Conservation (phyloP, 345 rosid species). For the Citrus sinensis region DNA sequence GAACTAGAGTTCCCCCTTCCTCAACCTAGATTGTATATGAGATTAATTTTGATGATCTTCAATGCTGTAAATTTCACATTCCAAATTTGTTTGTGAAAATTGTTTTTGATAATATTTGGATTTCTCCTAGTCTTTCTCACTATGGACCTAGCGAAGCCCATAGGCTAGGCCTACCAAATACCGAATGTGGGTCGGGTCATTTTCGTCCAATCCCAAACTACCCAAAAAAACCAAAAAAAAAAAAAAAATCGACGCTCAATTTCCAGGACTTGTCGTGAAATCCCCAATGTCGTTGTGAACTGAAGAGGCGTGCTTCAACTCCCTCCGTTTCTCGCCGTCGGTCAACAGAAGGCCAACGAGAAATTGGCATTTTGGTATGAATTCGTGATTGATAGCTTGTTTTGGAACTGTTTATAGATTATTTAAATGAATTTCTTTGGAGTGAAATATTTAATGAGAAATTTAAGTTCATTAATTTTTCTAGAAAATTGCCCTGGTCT, state of each 20-base stretch:
- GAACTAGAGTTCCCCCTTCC: neutral
- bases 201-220: neutral
- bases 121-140: neutral
- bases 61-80: neutral
- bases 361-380: neutral
- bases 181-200: neutral
- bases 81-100: too few relatives aligned
- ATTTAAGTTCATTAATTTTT: neutral
- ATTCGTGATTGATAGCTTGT: neutral
- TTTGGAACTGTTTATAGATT: neutral
- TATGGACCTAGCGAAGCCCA: neutral
- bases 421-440: neutral
- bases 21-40: neutral
- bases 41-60: neutral
- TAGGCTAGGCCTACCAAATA: neutral
- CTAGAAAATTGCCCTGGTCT: neutral
- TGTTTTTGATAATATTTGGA: too few relatives aligned
- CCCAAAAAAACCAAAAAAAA: too few relatives aligned
- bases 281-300: neutral
- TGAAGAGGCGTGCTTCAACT: neutral
- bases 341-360: neutral
- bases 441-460: neutral
- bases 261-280: neutral
- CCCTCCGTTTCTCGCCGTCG: neutral
- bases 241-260: neutral